Evolutionary conservation across 1,284 basidiomycete species (phyloP), one percentile per base, ranked within the genome.

Genomic region (Sporisorium graminicola): DNA sequence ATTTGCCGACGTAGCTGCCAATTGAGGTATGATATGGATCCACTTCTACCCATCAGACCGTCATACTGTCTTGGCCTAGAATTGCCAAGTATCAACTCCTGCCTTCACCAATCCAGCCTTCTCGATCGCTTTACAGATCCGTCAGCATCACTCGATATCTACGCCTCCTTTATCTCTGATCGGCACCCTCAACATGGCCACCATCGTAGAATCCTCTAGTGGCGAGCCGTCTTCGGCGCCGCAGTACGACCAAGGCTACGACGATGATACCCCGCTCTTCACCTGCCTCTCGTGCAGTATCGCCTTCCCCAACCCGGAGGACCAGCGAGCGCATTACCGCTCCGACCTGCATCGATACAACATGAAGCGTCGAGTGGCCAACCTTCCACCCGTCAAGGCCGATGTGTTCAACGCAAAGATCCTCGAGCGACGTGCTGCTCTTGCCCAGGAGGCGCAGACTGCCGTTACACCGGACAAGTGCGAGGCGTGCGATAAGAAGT

Each of bases 311-410:
- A 90, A 91, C 26, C 91, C 94, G 12, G 91, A 92, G 57, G 93
- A 94, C 59, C 97, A 99, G 87, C 90, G 97, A 71, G 88, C 88
- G 0, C 97, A 99, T 86, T 98, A 97, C 86, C 91, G 91, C 77
- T 94, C 94, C 40, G 97, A 99, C 86, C 92, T 94, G 86, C 97
- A 99, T 87, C 89, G 95, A 58, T 99, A 99, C 88, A 99, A 99
- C 86, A 95, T 98, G 91, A 98, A 98, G 58, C 92, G 97, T 74
- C 91, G 95, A 42, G 94, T 98, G 20, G 95, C 97, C 8, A 91
- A 90, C 16, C 89, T 99, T 2, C 92, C 94, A 5, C 95, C 97
- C 3, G 91, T 99, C 81, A 91, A 91, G 66, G 90, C 89, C 0
- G 87, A 89, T 8, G 84, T 92, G 0, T 99, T 98, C 88, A 92